Evolutionary conservation across 164 flowering plant species (phyloP).

Genomic region (Buxus sempervirens): DNA sequence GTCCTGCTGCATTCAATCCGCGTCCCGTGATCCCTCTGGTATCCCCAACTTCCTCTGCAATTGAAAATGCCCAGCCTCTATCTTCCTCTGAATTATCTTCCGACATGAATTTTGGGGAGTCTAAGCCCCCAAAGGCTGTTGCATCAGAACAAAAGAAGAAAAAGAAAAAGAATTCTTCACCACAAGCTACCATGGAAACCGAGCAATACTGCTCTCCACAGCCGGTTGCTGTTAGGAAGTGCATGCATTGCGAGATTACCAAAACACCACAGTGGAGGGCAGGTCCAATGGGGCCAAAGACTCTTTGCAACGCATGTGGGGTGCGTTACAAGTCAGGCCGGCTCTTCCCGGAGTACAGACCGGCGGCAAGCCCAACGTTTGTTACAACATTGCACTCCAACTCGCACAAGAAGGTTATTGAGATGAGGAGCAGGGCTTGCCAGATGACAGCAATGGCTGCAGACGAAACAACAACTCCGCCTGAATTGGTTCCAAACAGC

Average conservation of each 20-base stretch:
- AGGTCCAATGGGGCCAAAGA: conserved; percentile 95
- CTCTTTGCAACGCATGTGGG: conserved; percentile 96
- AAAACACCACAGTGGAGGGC: conserved; percentile 98
- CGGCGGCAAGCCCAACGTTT: conserved; percentile 94
- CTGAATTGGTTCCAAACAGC: conserved; percentile 33
- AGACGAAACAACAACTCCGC: background rate
- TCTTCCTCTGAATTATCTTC: conserved; percentile 21
- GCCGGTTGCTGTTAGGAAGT: conserved; percentile 47
- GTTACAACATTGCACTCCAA: conserved; percentile 75
- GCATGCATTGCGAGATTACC: conserved; percentile 88
- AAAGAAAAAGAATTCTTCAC: conserved; percentile 44
- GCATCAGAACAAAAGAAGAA: conserved; percentile 45
- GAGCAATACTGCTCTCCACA: conserved; percentile 11
- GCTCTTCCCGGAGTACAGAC: conserved; percentile 92
- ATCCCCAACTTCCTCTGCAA: conserved; percentile 41
- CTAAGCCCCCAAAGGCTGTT: conserved; percentile 32
- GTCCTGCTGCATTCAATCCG: conserved; percentile 64
- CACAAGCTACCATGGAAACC: conserved; percentile 12
- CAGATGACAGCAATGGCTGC: conserved; percentile 6
- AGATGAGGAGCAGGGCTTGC: conserved; percentile 56
- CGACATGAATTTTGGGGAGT: conserved; percentile 50
- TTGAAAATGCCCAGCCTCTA: conserved; percentile 17
- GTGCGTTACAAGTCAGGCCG: conserved; percentile 90
- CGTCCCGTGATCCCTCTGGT: conserved; percentile 50
- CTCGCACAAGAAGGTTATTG: conserved; percentile 87